These are phyloP conservation scores for Peziza echinospora DNA, from an alignment of 495 filamentous ascomycete species.

Conservation along the genomic window DNA sequence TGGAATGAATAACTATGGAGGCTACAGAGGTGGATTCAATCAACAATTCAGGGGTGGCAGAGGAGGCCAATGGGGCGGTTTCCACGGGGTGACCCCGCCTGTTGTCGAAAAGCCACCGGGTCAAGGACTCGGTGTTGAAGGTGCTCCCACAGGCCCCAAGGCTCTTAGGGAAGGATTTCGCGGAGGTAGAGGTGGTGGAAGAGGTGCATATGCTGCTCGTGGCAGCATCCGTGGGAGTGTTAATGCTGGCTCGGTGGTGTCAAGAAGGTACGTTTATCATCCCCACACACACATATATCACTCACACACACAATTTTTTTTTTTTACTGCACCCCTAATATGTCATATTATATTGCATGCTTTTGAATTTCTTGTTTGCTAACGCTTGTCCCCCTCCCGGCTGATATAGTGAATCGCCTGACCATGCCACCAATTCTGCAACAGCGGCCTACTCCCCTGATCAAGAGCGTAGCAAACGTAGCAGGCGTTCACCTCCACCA, in stretches of 20 bases:
- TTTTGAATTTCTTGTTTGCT: no score
- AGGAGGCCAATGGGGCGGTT: background rate
- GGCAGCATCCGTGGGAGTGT: background rate
- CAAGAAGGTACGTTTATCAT: constrained; percentile 15
- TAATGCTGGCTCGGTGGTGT: constrained; percentile 9
- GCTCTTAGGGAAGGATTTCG: constrained; percentile 69
- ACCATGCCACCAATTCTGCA: no score
- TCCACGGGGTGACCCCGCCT: background rate
- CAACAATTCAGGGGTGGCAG: constrained; percentile 1
- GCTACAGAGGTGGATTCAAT: constrained; percentile 14
- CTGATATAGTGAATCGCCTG: constrained; percentile 15
- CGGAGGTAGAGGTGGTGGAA: constrained; percentile 3
- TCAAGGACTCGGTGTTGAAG: constrained; percentile 39
- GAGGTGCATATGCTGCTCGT: constrained; percentile 9
- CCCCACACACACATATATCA: background rate
- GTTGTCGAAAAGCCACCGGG: constrained; percentile 13
- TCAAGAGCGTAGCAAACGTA: background rate
- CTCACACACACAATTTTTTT: background rate
- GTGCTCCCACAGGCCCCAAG: constrained; percentile 78
- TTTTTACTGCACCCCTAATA: no score
- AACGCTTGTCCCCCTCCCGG: no score
- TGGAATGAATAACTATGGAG: constrained; percentile 15
- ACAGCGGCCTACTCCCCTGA: background rate
- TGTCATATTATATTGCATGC: no score
- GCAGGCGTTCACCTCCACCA: background rate